Percentiles rank a stretch among this genome's conserved stretches.
Conservation (phyloP, 768 basidiomycete species). For the Suillus subaureus region DNA sequence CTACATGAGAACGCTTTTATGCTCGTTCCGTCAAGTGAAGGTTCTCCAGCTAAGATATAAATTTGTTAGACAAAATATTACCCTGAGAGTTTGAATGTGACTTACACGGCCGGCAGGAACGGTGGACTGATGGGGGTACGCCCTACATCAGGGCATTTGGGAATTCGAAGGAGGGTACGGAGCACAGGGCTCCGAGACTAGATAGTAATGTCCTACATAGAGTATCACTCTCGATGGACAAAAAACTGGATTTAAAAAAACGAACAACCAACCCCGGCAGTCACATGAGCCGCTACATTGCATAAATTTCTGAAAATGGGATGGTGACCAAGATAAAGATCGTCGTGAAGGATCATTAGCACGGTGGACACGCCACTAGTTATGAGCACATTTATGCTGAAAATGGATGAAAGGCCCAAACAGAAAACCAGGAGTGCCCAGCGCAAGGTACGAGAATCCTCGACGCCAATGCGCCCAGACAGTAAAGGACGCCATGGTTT, state of each 20-base stretch:
- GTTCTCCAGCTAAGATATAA: no score
- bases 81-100: no score
- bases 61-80: no score
- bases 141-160: no score
- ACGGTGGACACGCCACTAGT: neutral
- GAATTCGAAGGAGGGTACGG: no score
- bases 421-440: neutral
- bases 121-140: no score
- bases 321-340: neutral
- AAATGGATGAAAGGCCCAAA: neutral
- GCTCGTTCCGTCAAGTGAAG: no score
- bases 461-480: slow-evolving; percentile 31
- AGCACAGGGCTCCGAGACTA: no score
- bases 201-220: no score
- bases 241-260: no score
- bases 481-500: slow-evolving; percentile 42
- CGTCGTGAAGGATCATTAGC: neutral
- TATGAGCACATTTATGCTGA: neutral
- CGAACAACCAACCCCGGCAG: neutral
- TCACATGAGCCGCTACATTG: neutral
- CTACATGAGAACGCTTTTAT: slow-evolving; percentile 32
- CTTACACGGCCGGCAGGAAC: no score
- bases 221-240: no score
- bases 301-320: neutral
- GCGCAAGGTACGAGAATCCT: neutral